Percentiles rank a stretch among this genome's conserved stretches.
phyloP scores from a whole-genome alignment of 768 basidiomycete species.

The Solioccasus polychromus region DNA sequence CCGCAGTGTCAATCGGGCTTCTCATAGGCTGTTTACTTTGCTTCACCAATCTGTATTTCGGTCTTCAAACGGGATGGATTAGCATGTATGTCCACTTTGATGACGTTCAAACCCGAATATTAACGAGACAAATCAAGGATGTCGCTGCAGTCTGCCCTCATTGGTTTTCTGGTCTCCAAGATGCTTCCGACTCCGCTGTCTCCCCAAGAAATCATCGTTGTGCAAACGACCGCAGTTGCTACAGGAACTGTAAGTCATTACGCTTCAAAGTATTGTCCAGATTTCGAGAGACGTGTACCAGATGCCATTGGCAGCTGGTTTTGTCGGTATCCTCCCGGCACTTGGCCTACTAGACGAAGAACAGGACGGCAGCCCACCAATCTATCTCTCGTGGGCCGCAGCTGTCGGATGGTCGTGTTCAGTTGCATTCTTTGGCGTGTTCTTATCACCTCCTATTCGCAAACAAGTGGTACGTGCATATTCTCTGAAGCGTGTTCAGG shows the following conservation, averaged over 20 bases:
- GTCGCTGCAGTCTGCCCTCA: slow-evolving; percentile 91
- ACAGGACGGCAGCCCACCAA: slow-evolving; percentile 73
- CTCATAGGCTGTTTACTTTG: slow-evolving; percentile 84
- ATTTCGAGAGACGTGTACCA: slow-evolving; percentile 12
- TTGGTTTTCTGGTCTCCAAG: slow-evolving; percentile 84
- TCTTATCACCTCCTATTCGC: slow-evolving; percentile 90
- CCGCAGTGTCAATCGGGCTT: slow-evolving; percentile 74
- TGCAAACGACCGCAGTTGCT: slow-evolving; percentile 94
- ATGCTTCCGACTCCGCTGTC: slow-evolving; percentile 70
- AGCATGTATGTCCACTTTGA: slow-evolving; percentile 56
- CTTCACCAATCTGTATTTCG: slow-evolving; percentile 89
- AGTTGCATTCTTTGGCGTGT: slow-evolving; percentile 98
- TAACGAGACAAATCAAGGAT: slow-evolving; percentile 56
- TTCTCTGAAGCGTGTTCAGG: not conserved
- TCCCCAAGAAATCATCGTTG: slow-evolving; percentile 91
- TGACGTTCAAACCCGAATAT: not conserved
- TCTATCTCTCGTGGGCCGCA: slow-evolving; percentile 69
- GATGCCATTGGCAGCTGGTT: slow-evolving; percentile 85
- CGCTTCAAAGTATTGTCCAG: not conserved
- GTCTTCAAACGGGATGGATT: slow-evolving; percentile 88
- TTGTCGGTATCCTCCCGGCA: slow-evolving; percentile 93
- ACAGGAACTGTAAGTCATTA: slow-evolving; percentile 59
- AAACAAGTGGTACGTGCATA: slow-evolving; percentile 78
- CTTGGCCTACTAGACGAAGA: slow-evolving; percentile 71
- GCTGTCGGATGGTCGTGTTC: slow-evolving; percentile 86